Base-by-base conservation (phyloP, 257 asterid species). In the Parsonsia alboflavescens region DNA sequence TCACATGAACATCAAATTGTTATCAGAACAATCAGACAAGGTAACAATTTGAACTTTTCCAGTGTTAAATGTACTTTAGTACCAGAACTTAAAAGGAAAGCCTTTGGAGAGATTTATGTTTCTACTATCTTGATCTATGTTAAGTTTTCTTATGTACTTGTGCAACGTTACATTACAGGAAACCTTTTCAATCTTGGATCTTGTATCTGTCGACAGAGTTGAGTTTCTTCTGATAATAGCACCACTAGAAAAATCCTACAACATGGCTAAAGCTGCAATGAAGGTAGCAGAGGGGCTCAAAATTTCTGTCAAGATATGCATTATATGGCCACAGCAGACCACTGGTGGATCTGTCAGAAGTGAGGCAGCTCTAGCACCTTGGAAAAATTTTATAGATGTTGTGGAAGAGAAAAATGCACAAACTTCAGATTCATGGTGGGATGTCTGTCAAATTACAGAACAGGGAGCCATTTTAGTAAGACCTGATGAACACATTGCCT, bases 401-500 rank as follows among this genome's bases (percentile, higher is more conserved):
- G 79, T 83, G 22, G 88, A 90, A 81, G 86, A 82, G 15, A 81
- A 83, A 77, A 80, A 70, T 36, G 61, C 77, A 74, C 77, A 79
- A 42, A 79, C 73, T 80, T 83, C 87, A 39, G 78, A 48, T 45
- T 89, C 89, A 5, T 92, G 99, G 99, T 94, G 99, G 99, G 95
- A 90, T 78, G 68, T 94, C 5, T 94, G 99, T 78, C 81, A 76
- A 66, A 87, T 92, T 86, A 80, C 90, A 10, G 80, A 89, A 61
- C 70, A 64, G 78, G 98, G 96, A 75, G 96, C 98, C 80, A 86
- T 94, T 72, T 82, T 94, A 77, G 97, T 88, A 81, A 89, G 99
- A 82, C 99, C 99, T 0, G 99, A 94, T 22, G 99, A 94, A 71
- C 98, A 94, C 77, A 72, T 92, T 62, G 97, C 94, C 10, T 94